Base-by-base conservation (phyloP, 805 yeast genomes). In the Naumovozyma castellii region DNA sequence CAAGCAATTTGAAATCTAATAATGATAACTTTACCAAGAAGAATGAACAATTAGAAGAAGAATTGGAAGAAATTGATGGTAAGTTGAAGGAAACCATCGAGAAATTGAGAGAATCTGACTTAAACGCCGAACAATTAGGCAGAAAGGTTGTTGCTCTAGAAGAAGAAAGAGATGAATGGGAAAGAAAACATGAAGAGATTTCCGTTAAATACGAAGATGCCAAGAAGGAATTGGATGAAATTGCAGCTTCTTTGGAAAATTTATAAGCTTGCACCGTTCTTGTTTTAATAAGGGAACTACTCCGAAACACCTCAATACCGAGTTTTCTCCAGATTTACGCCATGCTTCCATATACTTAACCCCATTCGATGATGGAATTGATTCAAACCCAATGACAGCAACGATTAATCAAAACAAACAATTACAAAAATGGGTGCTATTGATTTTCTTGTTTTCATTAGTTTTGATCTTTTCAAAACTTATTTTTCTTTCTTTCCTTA, bases 81-180 rank as follows among this genome's bases (percentile, higher is more conserved):
- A 83, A 84, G 72, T 74, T 87, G 73, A 84, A 86, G 69, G 94
- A 84, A 66, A 84, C 96, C 50, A 86, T 95, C 48, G 86, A 82
- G 59, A 88, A 87, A 71, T 75, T 90, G 65, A 85, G 96, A 67
- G 95, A 86, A 63, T 79, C 95, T 43, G 98, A 92, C 61, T 78
- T 92, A 69, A 86, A 86, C 71, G 90, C 92, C 51, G 98, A 92
- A 69, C 94, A 86, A 66, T 75, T 86, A 65, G 95, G 87, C 69
- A 84, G 95, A 71, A 86, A 83, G 70, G 95, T 90, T 43, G 74
- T 85, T 44, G 84, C 95, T 29, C 74, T 88, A 61, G 97, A 90
- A 71, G 70, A 80, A 51, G 97, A 92, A 71, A 86, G 84, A 68
- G 92, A 85, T 53, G 84, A 80, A 47, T 75, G 84, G 76, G 97